Evolutionary conservation across 2,329 filamentous ascomycete species (phyloP).

Genomic region (Dactylellina haptotyla): DNA sequence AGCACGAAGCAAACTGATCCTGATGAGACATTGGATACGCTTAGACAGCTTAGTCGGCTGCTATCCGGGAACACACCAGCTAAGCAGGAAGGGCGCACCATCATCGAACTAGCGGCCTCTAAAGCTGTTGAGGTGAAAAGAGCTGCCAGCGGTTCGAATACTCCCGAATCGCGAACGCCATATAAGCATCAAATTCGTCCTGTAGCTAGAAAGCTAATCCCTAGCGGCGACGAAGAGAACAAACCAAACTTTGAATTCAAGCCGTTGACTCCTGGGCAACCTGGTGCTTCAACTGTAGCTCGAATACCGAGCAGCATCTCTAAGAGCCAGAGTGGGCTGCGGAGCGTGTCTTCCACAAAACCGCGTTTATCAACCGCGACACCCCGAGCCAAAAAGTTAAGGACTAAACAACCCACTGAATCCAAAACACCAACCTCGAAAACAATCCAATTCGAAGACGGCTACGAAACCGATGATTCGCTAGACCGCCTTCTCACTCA

Average conservation of each 20-base stretch:
- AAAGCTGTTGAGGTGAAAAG: slow-evolving; percentile 16
- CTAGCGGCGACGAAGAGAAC: not conserved
- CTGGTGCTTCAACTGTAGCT: slow-evolving; percentile 3
- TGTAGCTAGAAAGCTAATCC: slow-evolving; percentile 1
- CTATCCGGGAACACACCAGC: slow-evolving; percentile 39
- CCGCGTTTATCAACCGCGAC: not conserved
- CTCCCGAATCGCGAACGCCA: slow-evolving; percentile 20
- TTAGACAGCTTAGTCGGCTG: slow-evolving; percentile 45
- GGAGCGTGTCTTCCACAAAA: not conserved
- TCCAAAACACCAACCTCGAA: slow-evolving; percentile 29
- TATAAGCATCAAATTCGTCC: slow-evolving; percentile 41
- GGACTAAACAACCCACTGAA: slow-evolving; percentile 12
- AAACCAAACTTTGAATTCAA: slow-evolving; percentile 19
- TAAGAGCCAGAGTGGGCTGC: not conserved
- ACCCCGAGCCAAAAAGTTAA: slow-evolving; percentile 6
- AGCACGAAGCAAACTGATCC: slow-evolving; percentile 36
- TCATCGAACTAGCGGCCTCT: slow-evolving; percentile 21
- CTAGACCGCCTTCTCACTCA: slow-evolving; percentile 41
- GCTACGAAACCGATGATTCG: slow-evolving; percentile 52
- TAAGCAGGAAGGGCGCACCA: slow-evolving; percentile 26
- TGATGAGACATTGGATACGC: slow-evolving; percentile 46
- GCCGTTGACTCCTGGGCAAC: slow-evolving; percentile 3
- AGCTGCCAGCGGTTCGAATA: not conserved
- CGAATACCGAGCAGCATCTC: slow-evolving; percentile 10
- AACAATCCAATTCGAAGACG: slow-evolving; percentile 45